Conservation (phyloP, 164 flowering plant genomes). For the Warburgia ugandensis region DNA sequence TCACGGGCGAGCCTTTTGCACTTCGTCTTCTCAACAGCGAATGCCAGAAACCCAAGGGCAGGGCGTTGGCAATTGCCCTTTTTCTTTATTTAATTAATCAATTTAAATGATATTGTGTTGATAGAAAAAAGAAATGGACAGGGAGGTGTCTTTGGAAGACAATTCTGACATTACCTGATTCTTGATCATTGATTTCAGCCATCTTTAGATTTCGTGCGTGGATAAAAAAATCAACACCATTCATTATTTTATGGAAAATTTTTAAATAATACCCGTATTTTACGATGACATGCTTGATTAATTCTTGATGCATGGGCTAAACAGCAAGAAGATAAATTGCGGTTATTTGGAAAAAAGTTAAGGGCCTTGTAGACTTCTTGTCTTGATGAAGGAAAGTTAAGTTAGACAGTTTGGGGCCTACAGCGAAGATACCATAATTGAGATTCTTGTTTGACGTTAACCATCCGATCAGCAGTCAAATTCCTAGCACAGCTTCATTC, state of each 20-base stretch:
- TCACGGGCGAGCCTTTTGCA: conserved; percentile 60
- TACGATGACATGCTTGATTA: conserved; percentile 5
- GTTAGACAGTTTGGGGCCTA: background rate
- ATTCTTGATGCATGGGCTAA: background rate
- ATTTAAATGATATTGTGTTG: too few species aligned
- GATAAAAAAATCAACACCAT: background rate
- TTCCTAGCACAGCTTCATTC: too few species aligned
- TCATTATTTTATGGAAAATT: background rate
- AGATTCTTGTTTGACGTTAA: background rate
- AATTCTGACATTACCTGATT: conserved; percentile 3
- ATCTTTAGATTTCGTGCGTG: background rate
- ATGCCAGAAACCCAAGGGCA: conserved; percentile 5
- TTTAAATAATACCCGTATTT: background rate
- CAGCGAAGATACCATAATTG: background rate
- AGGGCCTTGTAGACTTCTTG: background rate
- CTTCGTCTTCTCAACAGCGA: conserved; percentile 25
- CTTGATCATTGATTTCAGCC: background rate
- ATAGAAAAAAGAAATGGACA: background rate
- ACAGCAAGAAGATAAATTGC: background rate
- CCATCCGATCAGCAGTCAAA: too few species aligned
- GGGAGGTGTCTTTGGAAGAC: background rate
- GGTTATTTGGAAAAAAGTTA: background rate
- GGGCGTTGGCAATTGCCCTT: background rate
- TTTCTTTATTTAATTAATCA: background rate
- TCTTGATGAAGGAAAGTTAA: background rate